Evolutionary conservation across 2,329 filamentous ascomycete species (phyloP).

Genomic region (Verruconis gallopava): DNA sequence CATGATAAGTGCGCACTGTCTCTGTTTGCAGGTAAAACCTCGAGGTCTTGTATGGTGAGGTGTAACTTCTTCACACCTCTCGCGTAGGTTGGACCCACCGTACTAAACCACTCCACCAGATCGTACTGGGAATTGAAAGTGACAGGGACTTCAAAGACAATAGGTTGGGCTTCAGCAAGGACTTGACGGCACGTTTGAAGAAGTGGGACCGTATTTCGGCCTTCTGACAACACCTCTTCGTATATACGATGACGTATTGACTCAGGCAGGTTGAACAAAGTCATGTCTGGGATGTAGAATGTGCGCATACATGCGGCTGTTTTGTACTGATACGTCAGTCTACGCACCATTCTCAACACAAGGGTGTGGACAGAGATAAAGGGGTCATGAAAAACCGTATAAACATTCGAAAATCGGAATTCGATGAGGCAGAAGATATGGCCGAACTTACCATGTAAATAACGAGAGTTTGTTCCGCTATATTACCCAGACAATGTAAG

Average conservation of each 20-base stretch:
- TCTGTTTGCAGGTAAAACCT: not conserved
- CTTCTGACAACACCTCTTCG: constrained; percentile 1
- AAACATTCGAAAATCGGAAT: no score
- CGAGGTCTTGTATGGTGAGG: constrained; percentile 5
- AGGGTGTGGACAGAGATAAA: not conserved
- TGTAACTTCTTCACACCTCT: not conserved
- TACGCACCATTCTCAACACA: not conserved
- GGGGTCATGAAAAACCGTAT: not conserved
- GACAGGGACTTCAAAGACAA: constrained; percentile 2
- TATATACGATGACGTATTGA: constrained; percentile 1
- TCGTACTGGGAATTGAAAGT: constrained; percentile 5
- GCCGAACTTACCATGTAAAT: no score
- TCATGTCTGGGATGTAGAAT: not conserved
- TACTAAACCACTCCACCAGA: constrained; percentile 1
- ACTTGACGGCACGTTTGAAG: constrained; percentile 6
- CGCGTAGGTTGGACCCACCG: not conserved
- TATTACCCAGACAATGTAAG: no score
- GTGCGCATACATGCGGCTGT: not conserved
- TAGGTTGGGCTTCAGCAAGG: constrained; percentile 4
- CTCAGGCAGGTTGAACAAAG: not conserved
- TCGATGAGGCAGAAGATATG: no score
- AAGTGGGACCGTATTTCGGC: not conserved
- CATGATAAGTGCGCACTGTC: constrained; percentile 5
- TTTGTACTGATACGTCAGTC: not conserved
- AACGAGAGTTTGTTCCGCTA: no score